Base-by-base conservation (phyloP, 2,329 filamentous ascomycete species). In the Trichophaea hybrida region DNA sequence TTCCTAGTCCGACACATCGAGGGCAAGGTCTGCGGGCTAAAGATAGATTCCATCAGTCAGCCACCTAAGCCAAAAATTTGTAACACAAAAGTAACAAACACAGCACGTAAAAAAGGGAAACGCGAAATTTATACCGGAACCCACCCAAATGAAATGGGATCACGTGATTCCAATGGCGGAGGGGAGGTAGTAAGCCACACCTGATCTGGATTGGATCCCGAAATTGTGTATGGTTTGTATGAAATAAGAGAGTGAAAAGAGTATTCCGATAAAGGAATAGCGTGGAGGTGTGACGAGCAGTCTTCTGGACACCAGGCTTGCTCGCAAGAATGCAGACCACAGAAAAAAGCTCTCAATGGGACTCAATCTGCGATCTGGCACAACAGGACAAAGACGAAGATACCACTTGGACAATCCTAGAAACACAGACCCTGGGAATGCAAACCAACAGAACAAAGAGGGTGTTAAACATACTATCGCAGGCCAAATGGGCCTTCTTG, bases 401-500 rank as follows among this genome's bases (percentile, higher is more conserved):
- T 24, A 24, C 24, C 24, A 24, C 24, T 24, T 24, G 24, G 24
- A 24, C 24, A 24, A 24, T 24, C 24, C 24, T 24, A 43, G n/a
- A 4, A 43, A 10, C 10, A 15, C 10, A 43, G 38, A 43, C 10
- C 31, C 37, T 13, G 5, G 51, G 51, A 35, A 24, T 13, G 51
- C n/a, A 10, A 56, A 6, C 13, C 5, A 56, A 56, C 24, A 56
- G 31, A 50, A 31, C 10, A 34, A 15, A 57, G 50, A 33, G 13
- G 31, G 44, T 5, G 24, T 55, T n/a, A 24, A 12, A 57, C 68
- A 57, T 67, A 69, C 68, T 73, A 69, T 79, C 77, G 67, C 77
- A 80, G 63, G 76, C 78, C 64, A 93, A 77, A 78, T 93, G 87
- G 40, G 87, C 87, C 71, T 82, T 83, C 71, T 91, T 91, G 74